Conservation (phyloP, 495 filamentous ascomycete genomes). For the Xylaria flabelliformis region DNA sequence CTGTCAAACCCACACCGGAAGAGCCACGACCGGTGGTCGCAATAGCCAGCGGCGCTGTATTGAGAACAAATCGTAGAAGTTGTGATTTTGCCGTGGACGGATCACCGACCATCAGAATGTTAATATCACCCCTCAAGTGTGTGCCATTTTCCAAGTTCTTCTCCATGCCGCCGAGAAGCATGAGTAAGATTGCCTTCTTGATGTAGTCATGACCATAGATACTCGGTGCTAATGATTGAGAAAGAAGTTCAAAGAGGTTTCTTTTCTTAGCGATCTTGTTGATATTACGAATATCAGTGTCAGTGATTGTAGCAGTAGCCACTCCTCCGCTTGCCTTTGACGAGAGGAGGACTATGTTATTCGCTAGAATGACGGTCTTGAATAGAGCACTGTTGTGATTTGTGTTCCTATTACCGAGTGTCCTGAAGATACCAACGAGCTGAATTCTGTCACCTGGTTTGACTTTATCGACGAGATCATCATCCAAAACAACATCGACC, state of each 20-base stretch:
- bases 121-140: slow-evolving; percentile 97
- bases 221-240: slow-evolving; percentile 96
- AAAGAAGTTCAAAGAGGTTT: slow-evolving; percentile 89
- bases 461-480: slow-evolving; percentile 92
- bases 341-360: slow-evolving; percentile 92
- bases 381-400: slow-evolving; percentile 87
- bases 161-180: slow-evolving; percentile 98
- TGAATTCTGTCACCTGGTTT: slow-evolving; percentile 98
- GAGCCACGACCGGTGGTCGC: slow-evolving; percentile 97
- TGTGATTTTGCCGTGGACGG: slow-evolving; percentile 99
- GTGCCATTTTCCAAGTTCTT: slow-evolving; percentile 99
- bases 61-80: slow-evolving; percentile 94
- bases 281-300: slow-evolving; percentile 97
- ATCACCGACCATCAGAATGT: slow-evolving; percentile 99
- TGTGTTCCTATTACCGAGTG: slow-evolving; percentile 92
- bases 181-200: slow-evolving; percentile 96
- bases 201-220: slow-evolving; percentile 98
- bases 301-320: slow-evolving; percentile 91
- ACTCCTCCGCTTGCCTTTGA: slow-evolving; percentile 96
- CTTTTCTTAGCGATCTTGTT: slow-evolving; percentile 97
- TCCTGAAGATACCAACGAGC: slow-evolving; percentile 91
- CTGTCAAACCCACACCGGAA: slow-evolving; percentile 97
- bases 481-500: slow-evolving; percentile 97
- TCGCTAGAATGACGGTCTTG: slow-evolving; percentile 90
- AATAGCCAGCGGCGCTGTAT: slow-evolving; percentile 95